These are phyloP conservation scores for Beauveria scarabaeidicola DNA, from an alignment of 2,329 filamentous ascomycete species.

Conservation along the genomic window DNA sequence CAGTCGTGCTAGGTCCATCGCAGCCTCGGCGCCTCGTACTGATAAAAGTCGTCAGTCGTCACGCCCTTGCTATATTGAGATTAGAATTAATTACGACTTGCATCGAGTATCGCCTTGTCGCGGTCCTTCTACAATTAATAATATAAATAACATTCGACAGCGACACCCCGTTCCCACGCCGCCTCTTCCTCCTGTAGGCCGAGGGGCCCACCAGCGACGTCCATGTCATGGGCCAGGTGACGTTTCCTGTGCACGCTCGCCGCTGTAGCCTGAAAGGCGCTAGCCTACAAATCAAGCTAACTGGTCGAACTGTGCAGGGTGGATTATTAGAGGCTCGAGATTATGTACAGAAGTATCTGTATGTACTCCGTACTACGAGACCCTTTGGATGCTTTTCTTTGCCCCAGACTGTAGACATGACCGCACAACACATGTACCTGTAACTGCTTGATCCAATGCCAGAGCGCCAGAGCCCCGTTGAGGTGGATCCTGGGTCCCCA, in stretches of 20 bases:
- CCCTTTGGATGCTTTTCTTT: background rate
- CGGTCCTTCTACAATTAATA: background rate
- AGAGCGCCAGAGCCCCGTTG: background rate
- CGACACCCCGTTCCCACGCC: background rate
- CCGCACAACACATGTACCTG: background rate
- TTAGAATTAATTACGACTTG: background rate
- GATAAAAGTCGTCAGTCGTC: background rate
- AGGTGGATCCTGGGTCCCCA: background rate
- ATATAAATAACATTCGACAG: background rate
- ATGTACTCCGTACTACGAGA: background rate
- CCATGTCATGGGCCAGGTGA: constrained; percentile 3
- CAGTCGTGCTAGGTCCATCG: background rate
- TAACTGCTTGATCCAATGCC: background rate
- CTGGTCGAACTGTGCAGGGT: background rate
- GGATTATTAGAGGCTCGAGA: background rate
- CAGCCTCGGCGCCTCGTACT: background rate
- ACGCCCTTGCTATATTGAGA: background rate
- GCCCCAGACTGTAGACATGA: background rate
- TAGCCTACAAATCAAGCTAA: background rate
- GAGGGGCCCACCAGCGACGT: background rate
- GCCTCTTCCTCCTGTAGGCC: background rate
- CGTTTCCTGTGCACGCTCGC: background rate
- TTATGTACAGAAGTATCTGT: no score
- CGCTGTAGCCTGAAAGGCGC: background rate
- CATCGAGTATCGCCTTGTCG: background rate